Evolutionary conservation across 441 rosid genomes (phyloP).

Genomic region (Pelargonium australe): DNA sequence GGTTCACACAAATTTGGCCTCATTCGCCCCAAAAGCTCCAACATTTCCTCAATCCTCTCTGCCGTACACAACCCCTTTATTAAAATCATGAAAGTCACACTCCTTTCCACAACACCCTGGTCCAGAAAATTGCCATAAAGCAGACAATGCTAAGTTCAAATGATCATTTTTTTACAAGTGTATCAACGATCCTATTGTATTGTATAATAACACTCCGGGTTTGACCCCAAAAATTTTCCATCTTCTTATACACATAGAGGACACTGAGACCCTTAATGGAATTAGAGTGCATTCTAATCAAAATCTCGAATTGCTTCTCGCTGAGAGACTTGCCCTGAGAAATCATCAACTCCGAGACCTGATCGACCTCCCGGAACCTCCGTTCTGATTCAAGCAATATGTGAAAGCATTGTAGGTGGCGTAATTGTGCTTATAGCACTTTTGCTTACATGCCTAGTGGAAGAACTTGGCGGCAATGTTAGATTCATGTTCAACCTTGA

Average conservation of each 20-base stretch:
- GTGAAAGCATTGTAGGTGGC: conserved; percentile 85
- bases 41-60: conserved; percentile 54
- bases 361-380: conserved; percentile 74
- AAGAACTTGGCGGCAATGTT: conserved; percentile 67
- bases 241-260: conserved; percentile 73
- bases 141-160: conserved; percentile 65
- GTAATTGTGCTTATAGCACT: conserved; percentile 67
- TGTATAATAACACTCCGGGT: conserved; percentile 63
- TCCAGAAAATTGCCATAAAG: conserved; percentile 67
- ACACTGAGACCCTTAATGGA: conserved; percentile 69
- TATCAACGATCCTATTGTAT: conserved; percentile 75
- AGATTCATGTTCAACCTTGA: conserved; percentile 52
- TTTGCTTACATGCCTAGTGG: conserved; percentile 90
- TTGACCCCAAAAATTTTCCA: conserved; percentile 43
- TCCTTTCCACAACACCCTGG: conserved; percentile 69
- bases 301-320: conserved; percentile 84
- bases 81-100: conserved; percentile 65
- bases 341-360: conserved; percentile 76
- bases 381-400: conserved; percentile 63
- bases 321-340: conserved; percentile 71
- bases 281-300: conserved; percentile 90
- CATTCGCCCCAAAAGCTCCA: conserved; percentile 59
- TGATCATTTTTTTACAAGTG: conserved; percentile 52
- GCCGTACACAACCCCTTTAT: conserved; percentile 72
- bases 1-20: conserved; percentile 61